Evolutionary conservation across 1,139 yeast genomes (phyloP), one percentile per base, ranked within the genome.

Genomic region (Suhomyces taliae): DNA sequence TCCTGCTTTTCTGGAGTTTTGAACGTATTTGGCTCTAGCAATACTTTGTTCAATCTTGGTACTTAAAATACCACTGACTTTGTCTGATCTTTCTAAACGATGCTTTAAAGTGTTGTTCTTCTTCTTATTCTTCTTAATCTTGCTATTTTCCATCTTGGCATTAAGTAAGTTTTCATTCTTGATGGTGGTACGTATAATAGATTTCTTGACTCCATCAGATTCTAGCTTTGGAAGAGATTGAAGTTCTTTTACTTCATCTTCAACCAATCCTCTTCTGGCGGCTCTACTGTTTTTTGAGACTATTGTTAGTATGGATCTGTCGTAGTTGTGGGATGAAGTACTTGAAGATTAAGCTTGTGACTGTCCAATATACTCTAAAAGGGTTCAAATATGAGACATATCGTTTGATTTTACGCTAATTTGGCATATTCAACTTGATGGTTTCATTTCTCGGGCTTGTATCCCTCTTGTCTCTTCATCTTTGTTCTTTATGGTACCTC

Each of bases 201-300:
- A 81, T 52, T 83, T 81, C 27, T 82, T 72, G 24, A 83, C 71
- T 50, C 82, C 87, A 29, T 82, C 77, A 44, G 74, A 74, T 50
- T 82, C 85, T 8, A 75, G 70, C 62, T 85, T 79, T 34, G 89
- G 85, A 24, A 84, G 62, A 24, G 67, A 62, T 27, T 73, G 70
- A 40, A 85, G 69, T 15, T 77, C 74, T 52, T 73, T 77, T 10
- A 77, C 76, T 10, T 60, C 58, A 19, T 57, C 66, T 7, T 58
- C 60, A 7, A 70, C 67, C 34, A 70, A 65, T 4, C 85, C 86
- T 62, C 90, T 76, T 68, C 91, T 81, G 4, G 93, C 91, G 6
- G 90, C 90, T 69, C 93, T 79, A 41, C 90, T 83, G 53, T 78
- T 83, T 54, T 84, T 85, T 10, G 90, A 83, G 32, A 83, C 78